Base-by-base conservation (phyloP, 2,329 filamentous ascomycete species). In the Botrytis aclada region DNA sequence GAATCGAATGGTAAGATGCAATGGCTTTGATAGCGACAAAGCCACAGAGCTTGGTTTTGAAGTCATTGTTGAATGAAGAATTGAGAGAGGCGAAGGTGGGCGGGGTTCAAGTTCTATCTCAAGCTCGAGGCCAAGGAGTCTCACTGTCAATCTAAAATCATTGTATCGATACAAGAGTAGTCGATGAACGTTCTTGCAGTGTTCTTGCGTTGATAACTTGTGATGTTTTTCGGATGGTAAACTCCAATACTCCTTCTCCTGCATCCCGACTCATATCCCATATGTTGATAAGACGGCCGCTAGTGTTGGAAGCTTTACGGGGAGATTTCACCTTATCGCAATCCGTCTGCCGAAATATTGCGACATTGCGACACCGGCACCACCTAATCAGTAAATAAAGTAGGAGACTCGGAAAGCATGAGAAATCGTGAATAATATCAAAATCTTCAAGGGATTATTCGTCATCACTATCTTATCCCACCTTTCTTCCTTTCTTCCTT, bases 1-100 rank as follows among this genome's bases (percentile, higher is more conserved):
- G 87, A 99, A 98, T 82, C 95, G 94, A 81, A 98, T 91, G 54
- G 93, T 95, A 63, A 98, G 86, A 79, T 92, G 90, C 72, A 97
- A 86, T 47, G 86, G 60, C 39, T 34, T 71, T 29, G 69, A 71
- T 34, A 25, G 47, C 60, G 56, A 20, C 20, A 18, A 45, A 63
- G 70, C 32, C 61, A 25, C 18, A 37, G 70, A 51, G 29, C 22
- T 69, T 32, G 16, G 5, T 34, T 70, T 70, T 41, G 71, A 70
- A 70, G 71, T 22, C 66, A 70, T 72, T 47, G 58, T 34, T 37
- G 20, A 34, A 20, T 18, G 29, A 6, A 54, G 18, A 32, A 6
- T 39, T 20, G 32, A 54, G 45, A 9, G 29, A 39, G 16, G 20
- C 32, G 22, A 32, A n/a, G 32, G 12, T 12, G 16, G 29, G 32